These are phyloP conservation scores for Aegilops tauschii DNA, from an alignment of 176 grass and related monocot genomes.

Conservation along the genomic window DNA sequence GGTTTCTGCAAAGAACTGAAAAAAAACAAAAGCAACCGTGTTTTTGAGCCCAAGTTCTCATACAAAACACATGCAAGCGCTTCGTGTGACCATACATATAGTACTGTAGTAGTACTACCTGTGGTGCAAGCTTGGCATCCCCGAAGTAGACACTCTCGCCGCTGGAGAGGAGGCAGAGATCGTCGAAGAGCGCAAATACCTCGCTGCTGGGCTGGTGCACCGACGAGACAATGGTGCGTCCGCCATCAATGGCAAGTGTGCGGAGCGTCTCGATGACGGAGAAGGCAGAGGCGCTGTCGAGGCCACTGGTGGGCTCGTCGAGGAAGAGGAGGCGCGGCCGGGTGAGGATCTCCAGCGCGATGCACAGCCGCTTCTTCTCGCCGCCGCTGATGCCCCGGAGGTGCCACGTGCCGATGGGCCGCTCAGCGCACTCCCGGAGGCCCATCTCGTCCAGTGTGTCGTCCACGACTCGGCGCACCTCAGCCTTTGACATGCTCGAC, in stretches of 20 bases:
- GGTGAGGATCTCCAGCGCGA: constrained; percentile 92
- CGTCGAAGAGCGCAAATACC: constrained; percentile 86
- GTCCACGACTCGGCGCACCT: constrained; percentile 53
- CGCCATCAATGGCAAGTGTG: constrained; percentile 73
- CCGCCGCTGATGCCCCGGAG: constrained; percentile 92
- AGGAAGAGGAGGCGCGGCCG: constrained; percentile 92
- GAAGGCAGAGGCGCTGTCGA: constrained; percentile 90
- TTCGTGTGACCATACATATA: neutral
- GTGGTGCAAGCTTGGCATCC: constrained; percentile 71
- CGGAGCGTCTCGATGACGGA: constrained; percentile 86
- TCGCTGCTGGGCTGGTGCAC: constrained; percentile 97
- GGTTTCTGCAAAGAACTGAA: constrained; percentile 88
- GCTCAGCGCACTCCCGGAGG: constrained; percentile 71
- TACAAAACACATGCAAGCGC: neutral
- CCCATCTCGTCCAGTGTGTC: constrained; percentile 88
- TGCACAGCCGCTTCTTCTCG: constrained; percentile 91
- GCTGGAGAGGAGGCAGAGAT: constrained; percentile 81
- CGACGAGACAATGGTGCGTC: constrained; percentile 76
- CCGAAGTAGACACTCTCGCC: constrained; percentile 89
- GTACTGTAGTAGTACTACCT: constrained; percentile 35
- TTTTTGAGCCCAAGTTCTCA: neutral
- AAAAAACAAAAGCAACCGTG: neutral
- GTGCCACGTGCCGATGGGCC: constrained; percentile 80
- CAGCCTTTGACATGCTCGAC: constrained; percentile 53
- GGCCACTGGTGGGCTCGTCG: constrained; percentile 97